Conservation (phyloP, 331 rosid genomes). For the Acacia concinna region DNA sequence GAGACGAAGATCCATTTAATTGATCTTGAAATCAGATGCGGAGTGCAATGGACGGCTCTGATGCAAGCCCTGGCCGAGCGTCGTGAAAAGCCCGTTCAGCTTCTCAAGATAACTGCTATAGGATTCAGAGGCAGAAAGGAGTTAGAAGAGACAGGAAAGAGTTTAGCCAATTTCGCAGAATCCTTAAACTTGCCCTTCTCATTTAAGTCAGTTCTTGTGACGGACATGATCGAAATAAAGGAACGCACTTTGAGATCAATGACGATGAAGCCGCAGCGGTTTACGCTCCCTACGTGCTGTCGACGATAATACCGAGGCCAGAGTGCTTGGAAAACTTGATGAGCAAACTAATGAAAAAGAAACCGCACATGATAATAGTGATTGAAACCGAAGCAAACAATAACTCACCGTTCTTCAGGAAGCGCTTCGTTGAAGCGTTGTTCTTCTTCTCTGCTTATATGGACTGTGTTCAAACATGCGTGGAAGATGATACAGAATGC, state of each 20-base stretch:
- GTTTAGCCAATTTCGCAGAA: conserved; percentile 48
- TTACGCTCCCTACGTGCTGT: conserved; percentile 34
- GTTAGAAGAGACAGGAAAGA: conserved; percentile 42
- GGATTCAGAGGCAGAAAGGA: conserved; percentile 28
- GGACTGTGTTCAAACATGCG: conserved; percentile 45
- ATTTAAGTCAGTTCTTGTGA: conserved; percentile 40
- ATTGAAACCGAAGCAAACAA: conserved; percentile 54
- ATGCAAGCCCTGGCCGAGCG: conserved; percentile 54
- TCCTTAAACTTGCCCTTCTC: conserved; percentile 57
- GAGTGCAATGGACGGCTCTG: conserved; percentile 51
- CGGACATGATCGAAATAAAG: conserved; percentile 46
- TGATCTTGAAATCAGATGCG: conserved; percentile 52
- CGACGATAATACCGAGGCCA: conserved; percentile 50
- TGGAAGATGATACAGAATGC: conserved; percentile 30
- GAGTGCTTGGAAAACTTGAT: conserved; percentile 54
- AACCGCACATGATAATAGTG: conserved; percentile 52
- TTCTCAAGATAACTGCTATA: conserved; percentile 58
- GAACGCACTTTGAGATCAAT: conserved; percentile 38
- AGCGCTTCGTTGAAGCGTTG: conserved; percentile 58
- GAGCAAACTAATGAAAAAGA: conserved; percentile 46
- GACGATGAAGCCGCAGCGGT: conserved; percentile 50
- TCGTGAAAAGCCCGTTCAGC: conserved; percentile 40
- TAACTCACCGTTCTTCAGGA: conserved; percentile 52
- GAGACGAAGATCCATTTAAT: conserved; percentile 49
- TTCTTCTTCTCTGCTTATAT: conserved; percentile 49